Conservation (phyloP, 2,329 filamentous ascomycete species). For the Paecilomyces sp. region DNA sequence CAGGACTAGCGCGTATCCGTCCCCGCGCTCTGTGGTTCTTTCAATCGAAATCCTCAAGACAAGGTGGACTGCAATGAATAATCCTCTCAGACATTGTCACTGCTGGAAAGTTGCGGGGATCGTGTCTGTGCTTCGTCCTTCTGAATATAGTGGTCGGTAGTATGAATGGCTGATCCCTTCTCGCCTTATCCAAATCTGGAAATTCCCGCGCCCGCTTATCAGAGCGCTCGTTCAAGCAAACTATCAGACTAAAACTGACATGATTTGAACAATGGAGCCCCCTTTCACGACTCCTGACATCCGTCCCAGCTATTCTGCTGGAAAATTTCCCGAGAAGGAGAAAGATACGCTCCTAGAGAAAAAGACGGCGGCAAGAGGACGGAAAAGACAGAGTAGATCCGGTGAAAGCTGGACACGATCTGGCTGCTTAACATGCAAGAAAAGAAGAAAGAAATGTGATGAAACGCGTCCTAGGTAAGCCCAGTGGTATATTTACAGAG, state of each 20-base stretch:
- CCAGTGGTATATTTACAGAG: neutral
- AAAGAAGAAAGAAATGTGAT: constrained; percentile 30
- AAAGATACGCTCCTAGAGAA: neutral
- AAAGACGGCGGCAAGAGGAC: constrained; percentile 15
- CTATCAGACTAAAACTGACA: neutral
- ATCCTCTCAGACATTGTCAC: neutral
- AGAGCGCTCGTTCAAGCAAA: neutral
- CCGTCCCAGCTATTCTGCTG: neutral
- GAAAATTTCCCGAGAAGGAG: neutral
- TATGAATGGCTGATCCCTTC: neutral
- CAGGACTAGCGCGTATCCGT: neutral
- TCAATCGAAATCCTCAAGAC: neutral
- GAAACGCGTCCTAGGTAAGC: constrained; percentile 29
- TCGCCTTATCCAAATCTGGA: neutral
- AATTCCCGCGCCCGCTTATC: neutral
- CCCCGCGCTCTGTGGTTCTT: neutral
- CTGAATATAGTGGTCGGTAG: neutral
- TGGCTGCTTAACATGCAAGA: constrained; percentile 34
- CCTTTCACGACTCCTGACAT: neutral
- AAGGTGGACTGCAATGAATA: neutral
- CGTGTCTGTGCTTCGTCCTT: neutral
- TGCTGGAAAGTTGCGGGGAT: neutral
- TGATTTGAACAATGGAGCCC: neutral
- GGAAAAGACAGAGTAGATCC: neutral
- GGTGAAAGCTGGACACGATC: constrained; percentile 30